phyloP scores from a whole-genome alignment of 805 yeast genomes.

The Novakomyces olei region DNA sequence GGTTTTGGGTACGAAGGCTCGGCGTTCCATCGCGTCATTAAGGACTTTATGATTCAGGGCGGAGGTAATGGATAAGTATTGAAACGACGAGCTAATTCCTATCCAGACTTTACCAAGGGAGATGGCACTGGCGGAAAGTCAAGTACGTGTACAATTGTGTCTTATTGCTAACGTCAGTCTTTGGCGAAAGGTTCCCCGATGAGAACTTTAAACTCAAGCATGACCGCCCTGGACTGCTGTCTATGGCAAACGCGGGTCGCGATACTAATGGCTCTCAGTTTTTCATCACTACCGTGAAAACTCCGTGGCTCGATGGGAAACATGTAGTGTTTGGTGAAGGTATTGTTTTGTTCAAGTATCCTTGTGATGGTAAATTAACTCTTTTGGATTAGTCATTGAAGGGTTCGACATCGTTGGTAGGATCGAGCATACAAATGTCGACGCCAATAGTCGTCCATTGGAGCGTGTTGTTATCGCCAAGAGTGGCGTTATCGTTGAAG shows the following conservation, averaged over 20 bases:
- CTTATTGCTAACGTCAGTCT: too few relatives aligned
- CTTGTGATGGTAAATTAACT: background rate
- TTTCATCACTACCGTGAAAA: constrained; percentile 75
- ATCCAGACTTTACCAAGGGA: constrained; percentile 12
- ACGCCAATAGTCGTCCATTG: constrained; percentile 48
- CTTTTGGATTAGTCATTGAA: constrained; percentile 33
- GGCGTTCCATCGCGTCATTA: constrained; percentile 49
- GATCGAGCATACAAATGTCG: constrained; percentile 54
- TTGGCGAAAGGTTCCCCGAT: constrained; percentile 50
- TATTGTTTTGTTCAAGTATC: background rate
- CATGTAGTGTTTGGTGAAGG: constrained; percentile 60
- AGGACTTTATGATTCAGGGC: constrained; percentile 61
- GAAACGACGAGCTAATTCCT: background rate
- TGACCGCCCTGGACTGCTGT: constrained; percentile 53
- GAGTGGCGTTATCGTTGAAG: constrained; percentile 32
- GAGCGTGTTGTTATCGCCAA: constrained; percentile 40
- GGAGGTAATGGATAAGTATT: constrained; percentile 28
- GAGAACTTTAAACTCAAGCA: constrained; percentile 42
- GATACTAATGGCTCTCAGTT: constrained; percentile 96
- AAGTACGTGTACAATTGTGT: too few relatives aligned
- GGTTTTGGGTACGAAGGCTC: constrained; percentile 42
- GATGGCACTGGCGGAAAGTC: constrained; percentile 48
- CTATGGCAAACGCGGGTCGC: constrained; percentile 98
- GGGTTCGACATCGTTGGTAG: constrained; percentile 64
- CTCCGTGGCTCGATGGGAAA: constrained; percentile 63